Percentiles rank a stretch among this genome's conserved stretches.
Conservation (phyloP, 2,329 filamentous ascomycete species). For the Epichloe gansuensis region DNA sequence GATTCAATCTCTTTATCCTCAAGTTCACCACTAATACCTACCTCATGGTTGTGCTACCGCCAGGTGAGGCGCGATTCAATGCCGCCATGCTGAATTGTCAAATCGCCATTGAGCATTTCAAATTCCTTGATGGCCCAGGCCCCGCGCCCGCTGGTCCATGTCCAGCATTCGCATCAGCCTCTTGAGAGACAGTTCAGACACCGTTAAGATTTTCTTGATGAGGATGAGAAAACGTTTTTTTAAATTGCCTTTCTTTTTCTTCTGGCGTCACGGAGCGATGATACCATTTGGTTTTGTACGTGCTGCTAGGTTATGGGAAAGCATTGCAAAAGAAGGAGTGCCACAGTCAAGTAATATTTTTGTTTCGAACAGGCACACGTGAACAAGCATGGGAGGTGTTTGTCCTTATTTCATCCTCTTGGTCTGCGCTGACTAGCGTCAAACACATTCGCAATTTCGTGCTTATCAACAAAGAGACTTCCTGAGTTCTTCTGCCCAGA, state of each 20-base stretch:
- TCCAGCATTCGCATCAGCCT: constrained; percentile 7
- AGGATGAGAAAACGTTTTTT: not conserved
- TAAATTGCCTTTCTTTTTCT: not conserved
- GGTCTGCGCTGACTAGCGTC: not conserved
- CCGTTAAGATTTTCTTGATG: not conserved
- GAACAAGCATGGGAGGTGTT: not conserved
- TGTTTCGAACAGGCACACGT: not conserved
- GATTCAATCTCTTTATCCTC: constrained; percentile 88
- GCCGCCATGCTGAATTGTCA: constrained; percentile 81
- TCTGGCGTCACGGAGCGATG: constrained; percentile 3
- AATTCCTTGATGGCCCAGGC: constrained; percentile 43
- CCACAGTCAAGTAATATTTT: not conserved
- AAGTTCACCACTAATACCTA: constrained; percentile 98
- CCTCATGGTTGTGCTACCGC: constrained; percentile 80
- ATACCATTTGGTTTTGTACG: constrained; percentile 3
- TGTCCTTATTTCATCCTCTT: not conserved
- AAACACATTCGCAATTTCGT: not conserved
- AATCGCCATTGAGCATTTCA: constrained; percentile 73
- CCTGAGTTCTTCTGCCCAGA: not conserved
- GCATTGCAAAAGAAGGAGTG: not conserved
- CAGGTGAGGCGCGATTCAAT: constrained; percentile 85
- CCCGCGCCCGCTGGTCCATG: constrained; percentile 14
- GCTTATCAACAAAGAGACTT: not conserved
- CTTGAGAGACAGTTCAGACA: not conserved
- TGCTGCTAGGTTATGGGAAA: not conserved